Base-by-base conservation (phyloP, 1,139 yeast species). In the Suhomyces panamericanus region DNA sequence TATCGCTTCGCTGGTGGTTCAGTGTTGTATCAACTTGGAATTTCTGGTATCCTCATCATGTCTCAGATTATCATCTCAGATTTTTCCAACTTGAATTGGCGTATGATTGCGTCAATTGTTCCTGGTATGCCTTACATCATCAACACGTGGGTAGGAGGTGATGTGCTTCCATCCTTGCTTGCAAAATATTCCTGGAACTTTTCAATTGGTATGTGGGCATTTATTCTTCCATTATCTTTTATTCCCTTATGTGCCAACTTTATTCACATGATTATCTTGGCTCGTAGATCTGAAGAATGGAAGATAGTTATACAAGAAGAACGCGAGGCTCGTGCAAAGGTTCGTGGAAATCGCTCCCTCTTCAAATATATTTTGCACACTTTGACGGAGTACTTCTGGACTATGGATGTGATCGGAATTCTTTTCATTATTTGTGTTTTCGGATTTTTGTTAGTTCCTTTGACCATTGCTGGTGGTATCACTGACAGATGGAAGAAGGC, bases 151-250 rank as follows among this genome's bases (percentile, higher is more conserved):
- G 51, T 57, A 6, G 47, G 57, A 5, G 63, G 60, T 28, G 43
- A 58, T 38, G 54, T 59, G 12, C 44, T 55, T 22, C 43, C 48
- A 12, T 54, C 56, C n/a, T 42, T 54, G 13, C 49, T 43, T 5
- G 40, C 46, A 4, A 14, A 30, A 2, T n/a, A 38, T 14, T 42
- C 49, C 32, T 67, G 72, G 70, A 53, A 55, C 37, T 66, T 62
- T 59, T 70, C 71, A 24, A 62, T 68, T 39, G 70, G 69, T 22
- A 68, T 70, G 63, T 70, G 71, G 71, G 75, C 74, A 1, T 67
- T 67, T 48, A 67, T 69, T 35, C 65, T 69, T 58, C 75, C 75
- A 15, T 57, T 69, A 38, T 57, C 69, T 13, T 63, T 66, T 51
- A 45, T 70, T 22, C 75, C 75, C 13, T 52, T 69, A 38, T 47